Conservation (phyloP, 768 basidiomycete species). For the Astraeus odoratus region DNA sequence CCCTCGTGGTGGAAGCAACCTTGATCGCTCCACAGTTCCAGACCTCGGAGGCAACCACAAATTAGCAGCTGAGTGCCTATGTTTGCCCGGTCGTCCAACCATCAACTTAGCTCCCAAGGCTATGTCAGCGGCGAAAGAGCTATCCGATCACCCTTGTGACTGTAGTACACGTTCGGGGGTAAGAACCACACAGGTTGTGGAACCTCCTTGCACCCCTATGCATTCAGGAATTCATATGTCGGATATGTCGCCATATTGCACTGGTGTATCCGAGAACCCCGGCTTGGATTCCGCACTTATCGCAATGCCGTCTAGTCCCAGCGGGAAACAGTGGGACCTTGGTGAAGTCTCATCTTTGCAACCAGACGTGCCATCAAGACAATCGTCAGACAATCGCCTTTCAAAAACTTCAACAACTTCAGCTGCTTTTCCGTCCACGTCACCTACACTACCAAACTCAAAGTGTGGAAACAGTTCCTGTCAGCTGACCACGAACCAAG, state of each 20-base stretch:
- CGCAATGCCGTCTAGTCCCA: background rate
- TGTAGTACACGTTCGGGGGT: background rate
- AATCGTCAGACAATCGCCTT: background rate
- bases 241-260: background rate
- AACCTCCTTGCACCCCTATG: background rate
- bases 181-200: background rate
- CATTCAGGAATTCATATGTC: background rate
- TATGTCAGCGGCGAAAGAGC: background rate
- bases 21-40: constrained; percentile 9
- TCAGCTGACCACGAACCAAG: background rate
- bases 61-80: background rate
- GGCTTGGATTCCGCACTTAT: background rate
- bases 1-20: constrained; percentile 1
- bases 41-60: background rate
- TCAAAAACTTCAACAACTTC: background rate
- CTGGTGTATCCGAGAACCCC: background rate
- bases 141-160: background rate
- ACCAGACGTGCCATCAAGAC: background rate
- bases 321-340: background rate
- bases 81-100: background rate
- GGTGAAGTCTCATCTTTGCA: background rate
- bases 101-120: constrained; percentile 4
- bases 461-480: background rate
- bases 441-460: background rate
- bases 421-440: background rate